Percentiles rank a stretch among this genome's conserved stretches.
Evolutionary conservation across 805 yeast genomes (phyloP).

Genomic region (Saccharomycopsis vini): DNA sequence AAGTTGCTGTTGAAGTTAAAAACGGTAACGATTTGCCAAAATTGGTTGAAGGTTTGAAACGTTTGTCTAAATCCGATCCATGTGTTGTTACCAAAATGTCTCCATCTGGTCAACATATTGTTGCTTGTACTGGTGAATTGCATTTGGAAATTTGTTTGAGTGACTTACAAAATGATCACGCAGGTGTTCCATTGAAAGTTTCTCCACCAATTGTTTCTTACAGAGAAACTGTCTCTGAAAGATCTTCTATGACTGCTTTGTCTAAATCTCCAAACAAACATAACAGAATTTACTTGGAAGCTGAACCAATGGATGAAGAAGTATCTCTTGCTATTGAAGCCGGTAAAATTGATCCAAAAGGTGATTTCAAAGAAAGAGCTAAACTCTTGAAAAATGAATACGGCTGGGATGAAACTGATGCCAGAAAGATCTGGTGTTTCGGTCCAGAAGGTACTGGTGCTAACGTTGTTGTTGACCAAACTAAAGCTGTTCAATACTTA

Average conservation of each 20-base stretch:
- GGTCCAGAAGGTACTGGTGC: conserved; percentile 99
- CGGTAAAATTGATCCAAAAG: conserved; percentile 90
- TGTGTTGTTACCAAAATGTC: conserved; percentile 85
- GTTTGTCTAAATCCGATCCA: conserved; percentile 99
- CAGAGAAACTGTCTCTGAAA: conserved; percentile 95
- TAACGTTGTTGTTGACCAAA: conserved; percentile 97
- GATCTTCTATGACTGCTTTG: conserved; percentile 91
- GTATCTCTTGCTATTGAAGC: conserved; percentile 82
- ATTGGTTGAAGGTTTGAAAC: conserved; percentile 99
- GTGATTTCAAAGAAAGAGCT: conserved; percentile 98
- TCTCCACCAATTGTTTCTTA: conserved; percentile 97
- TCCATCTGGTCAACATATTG: conserved; percentile 98
- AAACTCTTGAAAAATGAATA: conserved; percentile 97
- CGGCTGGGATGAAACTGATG: conserved; percentile 99
- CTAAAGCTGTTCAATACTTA: conserved; percentile 99
- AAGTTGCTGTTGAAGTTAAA: conserved; percentile 99
- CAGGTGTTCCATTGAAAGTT: conserved; percentile 96
- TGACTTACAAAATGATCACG: conserved; percentile 97
- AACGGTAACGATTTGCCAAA: conserved; percentile 99
- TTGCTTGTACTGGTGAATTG: conserved; percentile 99
- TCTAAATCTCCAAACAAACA: conserved; percentile 99
- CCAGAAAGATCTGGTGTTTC: conserved; percentile 99
- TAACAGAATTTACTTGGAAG: conserved; percentile 98
- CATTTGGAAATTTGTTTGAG: conserved; percentile 95
- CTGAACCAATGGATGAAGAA: conserved; percentile 94